Base-by-base conservation (phyloP, 257 asterid genomes). In the Plantago major region DNA sequence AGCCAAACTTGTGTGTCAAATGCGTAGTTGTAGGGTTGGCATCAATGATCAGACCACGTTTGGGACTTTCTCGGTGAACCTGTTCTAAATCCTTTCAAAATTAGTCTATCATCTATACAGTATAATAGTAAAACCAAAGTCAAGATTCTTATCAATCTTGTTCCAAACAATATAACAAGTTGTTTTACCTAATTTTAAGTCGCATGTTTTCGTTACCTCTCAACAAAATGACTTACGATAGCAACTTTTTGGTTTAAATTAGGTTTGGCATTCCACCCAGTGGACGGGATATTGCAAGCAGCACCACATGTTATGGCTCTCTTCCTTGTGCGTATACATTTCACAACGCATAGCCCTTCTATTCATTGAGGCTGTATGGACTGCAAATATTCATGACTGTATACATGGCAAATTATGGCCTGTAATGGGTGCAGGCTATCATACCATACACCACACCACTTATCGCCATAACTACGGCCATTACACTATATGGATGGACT, bases 391-490 rank as follows among this genome's bases (percentile, higher is more conserved):
- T 66, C 97, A 93, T 7, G 96, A 93, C 78, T 87, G 96, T 80
- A 87, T 89, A 72, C 88, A 93, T 5, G 92, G 81, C 11, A 88
- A 87, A 70, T 55, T 85, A 55, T 93, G 99, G 97, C 97, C 97
- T 1, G 92, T 87, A 3, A 87, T 93, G 99, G 99, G 99, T 54
- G 96, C 99, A 1, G 99, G 96, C 46, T 87, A 89, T 79, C 97
- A 93, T 63, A 89, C 99, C 74, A 89, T 93, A 55, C 99, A 89
- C 74, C 99, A 93, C 84, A 89, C 99, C 49, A 93, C 99, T 0
- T 93, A 89, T 71, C 96, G 94, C 22, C 99, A 93, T 52, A 93
- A 93, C 50, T 93, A 87, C 46, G 97, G 97, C 28, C 96, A 93
- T 74, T 93, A 80, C 94, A 93, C 96, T 0, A 70, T 93, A 70